phyloP scores from a whole-genome alignment of 192 early-diverging fungal genomes.

The Ambispora gerdemannii region DNA sequence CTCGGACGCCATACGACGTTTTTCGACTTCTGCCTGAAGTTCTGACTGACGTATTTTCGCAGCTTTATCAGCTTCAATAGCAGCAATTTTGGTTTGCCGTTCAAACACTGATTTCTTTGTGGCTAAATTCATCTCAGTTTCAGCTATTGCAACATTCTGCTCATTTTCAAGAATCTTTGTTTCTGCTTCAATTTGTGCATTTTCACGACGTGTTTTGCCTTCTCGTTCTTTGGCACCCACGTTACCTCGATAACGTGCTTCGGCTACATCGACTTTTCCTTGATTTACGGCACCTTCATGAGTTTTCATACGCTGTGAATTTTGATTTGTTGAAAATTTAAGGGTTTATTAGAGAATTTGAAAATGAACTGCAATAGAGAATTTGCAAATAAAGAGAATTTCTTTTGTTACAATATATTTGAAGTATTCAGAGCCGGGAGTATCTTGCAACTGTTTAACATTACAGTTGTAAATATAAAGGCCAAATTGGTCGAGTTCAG shows the following conservation, averaged over 20 bases:
- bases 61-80: conserved; percentile 50
- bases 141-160: conserved; percentile 38
- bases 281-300: conserved; percentile 56
- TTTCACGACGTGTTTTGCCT: conserved; percentile 45
- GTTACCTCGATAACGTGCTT: conserved; percentile 43
- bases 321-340: no score
- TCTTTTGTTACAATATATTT: conserved; percentile 38
- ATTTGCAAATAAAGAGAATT: no score
- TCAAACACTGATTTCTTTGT: conserved; percentile 39
- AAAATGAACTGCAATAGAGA: no score
- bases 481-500: conserved; percentile 53
- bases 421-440: conserved; percentile 53
- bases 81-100: conserved; percentile 42
- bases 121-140: conserved; percentile 42
- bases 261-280: conserved; percentile 56
- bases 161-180: conserved; percentile 49
- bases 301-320: neutral
- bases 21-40: conserved; percentile 46
- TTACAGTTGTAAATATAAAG: conserved; percentile 56
- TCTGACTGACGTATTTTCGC: conserved; percentile 41
- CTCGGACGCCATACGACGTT: conserved; percentile 36
- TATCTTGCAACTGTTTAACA: conserved; percentile 51
- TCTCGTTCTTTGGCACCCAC: conserved; percentile 52
- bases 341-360: no score
- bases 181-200: conserved; percentile 42